These are phyloP conservation scores for Novymonas esmeraldas DNA, from an alignment of 208 protist species.

Conservation along the genomic window DNA sequence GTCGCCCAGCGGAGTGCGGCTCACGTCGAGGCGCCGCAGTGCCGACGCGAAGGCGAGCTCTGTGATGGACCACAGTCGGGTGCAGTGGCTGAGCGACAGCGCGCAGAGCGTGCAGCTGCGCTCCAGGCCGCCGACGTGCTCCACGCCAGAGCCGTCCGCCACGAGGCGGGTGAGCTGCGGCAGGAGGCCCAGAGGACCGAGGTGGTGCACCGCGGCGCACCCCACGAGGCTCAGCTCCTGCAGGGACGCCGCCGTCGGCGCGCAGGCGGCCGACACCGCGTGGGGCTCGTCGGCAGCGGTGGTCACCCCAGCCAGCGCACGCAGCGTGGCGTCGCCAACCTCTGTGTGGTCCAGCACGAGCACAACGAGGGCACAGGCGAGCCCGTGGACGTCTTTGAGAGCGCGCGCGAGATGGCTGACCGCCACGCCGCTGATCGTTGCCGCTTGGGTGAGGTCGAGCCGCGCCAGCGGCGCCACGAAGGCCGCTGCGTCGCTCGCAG, in stretches of 20 bases:
- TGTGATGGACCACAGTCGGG: slow-evolving; percentile 18
- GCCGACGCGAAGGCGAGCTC: slow-evolving; percentile 8
- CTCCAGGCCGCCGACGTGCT: slow-evolving; percentile 26
- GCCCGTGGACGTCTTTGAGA: slow-evolving; percentile 3
- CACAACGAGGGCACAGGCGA: slow-evolving; percentile 3
- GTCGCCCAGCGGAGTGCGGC: slow-evolving; percentile 21
- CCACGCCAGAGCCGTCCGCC: slow-evolving; percentile 15
- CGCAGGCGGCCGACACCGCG: background rate
- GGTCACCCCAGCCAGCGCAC: slow-evolving; percentile 11
- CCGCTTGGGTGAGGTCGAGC: slow-evolving; percentile 17
- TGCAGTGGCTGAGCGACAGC: slow-evolving; percentile 25
- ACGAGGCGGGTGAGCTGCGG: slow-evolving; percentile 21
- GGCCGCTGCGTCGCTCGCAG: background rate
- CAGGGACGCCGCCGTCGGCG: background rate
- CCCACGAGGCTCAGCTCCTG: slow-evolving; percentile 26
- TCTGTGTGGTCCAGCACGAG: slow-evolving; percentile 22
- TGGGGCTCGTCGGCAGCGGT: background rate
- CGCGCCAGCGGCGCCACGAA: slow-evolving; percentile 15
- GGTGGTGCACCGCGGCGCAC: slow-evolving; percentile 23
- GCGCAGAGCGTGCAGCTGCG: slow-evolving; percentile 8
- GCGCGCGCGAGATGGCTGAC: slow-evolving; percentile 12
- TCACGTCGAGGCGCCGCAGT: slow-evolving; percentile 23
- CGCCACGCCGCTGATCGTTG: slow-evolving; percentile 11
- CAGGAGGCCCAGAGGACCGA: slow-evolving; percentile 24
- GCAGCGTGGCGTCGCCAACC: slow-evolving; percentile 11